Base-by-base conservation (phyloP, 1,139 yeast genomes). In the Arxiozyma heterogenica region DNA sequence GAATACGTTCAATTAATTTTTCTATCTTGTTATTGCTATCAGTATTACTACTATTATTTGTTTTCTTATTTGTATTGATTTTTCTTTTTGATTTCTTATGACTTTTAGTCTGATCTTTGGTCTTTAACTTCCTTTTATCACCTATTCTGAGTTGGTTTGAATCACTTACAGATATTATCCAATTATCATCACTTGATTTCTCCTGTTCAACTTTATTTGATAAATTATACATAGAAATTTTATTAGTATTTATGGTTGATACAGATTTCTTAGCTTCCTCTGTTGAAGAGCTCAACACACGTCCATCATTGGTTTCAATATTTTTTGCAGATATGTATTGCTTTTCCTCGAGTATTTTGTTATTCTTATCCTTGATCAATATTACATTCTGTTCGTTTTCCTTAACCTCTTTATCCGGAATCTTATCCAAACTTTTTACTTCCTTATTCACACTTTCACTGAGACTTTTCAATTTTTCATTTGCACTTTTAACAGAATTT, bases 1-100 rank as follows among this genome's bases (percentile, higher is more conserved):
- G 27, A 2, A 53, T 46, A 25, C 51, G 46, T 23, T 51, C 44
- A 12, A 55, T 23, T 3, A 53, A 38, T n/a, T 50, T 34, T 11
- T 48, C 47, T 34, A 30, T 46, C n/a, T 21, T 38, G 23, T 12
- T 38, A 17, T 21, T 46, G 8, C 7, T 46, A 9, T 11, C 21
- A 6, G 1, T 9, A 15, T 34, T 15, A 34, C 38, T 46, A 22
- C 11, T 34, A 30, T 9, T 34, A 15, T 34, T 46, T n/a, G n/a
- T n/a, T 9, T 11, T 46, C 15, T 34, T 46, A 3, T 21, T 17
- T 7, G 17, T 15, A 3, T 21, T 23, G 22, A 15, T 43, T 2
- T 43, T 43, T 43, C 12, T 6, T 23, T 43, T 43, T 22, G 30
- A 34, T 22, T 46, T 46, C 20, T 46, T 46, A 38, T 34, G n/a